phyloP scores from a whole-genome alignment of 1,284 basidiomycete genomes.

The Irpex rosettiformis region DNA sequence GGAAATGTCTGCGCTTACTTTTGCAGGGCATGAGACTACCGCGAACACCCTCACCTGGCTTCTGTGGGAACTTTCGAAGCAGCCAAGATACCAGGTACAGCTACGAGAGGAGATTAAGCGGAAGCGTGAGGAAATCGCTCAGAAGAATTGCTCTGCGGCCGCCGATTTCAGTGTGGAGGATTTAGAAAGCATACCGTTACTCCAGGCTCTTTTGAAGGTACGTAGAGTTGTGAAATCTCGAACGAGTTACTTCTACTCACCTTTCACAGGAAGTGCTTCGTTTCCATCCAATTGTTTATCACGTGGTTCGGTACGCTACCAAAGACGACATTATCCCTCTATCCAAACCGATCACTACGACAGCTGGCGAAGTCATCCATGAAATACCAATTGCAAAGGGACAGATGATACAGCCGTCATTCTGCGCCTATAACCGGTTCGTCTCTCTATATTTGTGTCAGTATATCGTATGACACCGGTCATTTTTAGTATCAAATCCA shows the following conservation, averaged over 20 bases:
- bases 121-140: conserved; percentile 17
- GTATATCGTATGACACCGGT: not conserved
- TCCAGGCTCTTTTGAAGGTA: conserved; percentile 16
- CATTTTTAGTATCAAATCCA: not conserved
- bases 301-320: conserved; percentile 2
- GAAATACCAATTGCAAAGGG: conserved; percentile 24
- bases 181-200: conserved; percentile 27
- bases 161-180: conserved; percentile 27
- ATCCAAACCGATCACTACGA: conserved; percentile 33
- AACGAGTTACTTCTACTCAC: conserved; percentile 27
- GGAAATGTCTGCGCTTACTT: conserved; percentile 8
- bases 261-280: conserved; percentile 30
- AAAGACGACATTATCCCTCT: conserved; percentile 42
- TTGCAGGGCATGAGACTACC: conserved; percentile 27
- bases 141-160: conserved; percentile 19
- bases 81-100: conserved; percentile 22
- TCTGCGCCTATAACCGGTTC: conserved; percentile 8
- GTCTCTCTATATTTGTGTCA: not conserved
- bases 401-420: not conserved
- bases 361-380: conserved; percentile 29
- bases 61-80: conserved; percentile 25
- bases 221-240: conserved; percentile 22
- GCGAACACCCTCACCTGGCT: conserved; percentile 23
- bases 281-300: conserved; percentile 11
- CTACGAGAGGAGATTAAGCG: conserved; percentile 23